Conservation (phyloP, 2,329 filamentous ascomycete species). For the Grosmannia clavigera region DNA sequence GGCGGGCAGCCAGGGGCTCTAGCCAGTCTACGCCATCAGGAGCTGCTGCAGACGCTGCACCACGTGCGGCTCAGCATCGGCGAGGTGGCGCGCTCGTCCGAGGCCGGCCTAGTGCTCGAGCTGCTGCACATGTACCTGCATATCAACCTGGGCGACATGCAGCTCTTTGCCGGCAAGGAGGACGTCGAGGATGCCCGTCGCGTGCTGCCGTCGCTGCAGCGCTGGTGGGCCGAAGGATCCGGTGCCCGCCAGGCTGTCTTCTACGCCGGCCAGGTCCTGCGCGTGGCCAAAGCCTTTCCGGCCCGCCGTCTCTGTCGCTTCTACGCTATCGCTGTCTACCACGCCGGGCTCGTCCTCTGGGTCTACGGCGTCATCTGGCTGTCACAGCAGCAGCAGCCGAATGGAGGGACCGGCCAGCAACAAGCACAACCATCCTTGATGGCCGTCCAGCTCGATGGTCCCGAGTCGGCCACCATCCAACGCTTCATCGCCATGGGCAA, state of each 20-base stretch:
- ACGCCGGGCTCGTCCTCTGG: constrained; percentile 57
- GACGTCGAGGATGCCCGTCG: constrained; percentile 50
- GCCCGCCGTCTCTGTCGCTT: constrained; percentile 48
- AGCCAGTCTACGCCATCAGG: constrained; percentile 35
- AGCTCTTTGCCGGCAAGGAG: constrained; percentile 54
- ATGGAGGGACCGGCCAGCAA: neutral
- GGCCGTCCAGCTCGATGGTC: neutral
- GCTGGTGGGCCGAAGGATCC: constrained; percentile 9
- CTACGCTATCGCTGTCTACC: constrained; percentile 55
- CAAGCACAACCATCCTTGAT: neutral
- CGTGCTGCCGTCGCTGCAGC: constrained; percentile 8
- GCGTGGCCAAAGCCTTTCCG: constrained; percentile 18
- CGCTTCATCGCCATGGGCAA: constrained; percentile 45
- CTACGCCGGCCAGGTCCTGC: constrained; percentile 12
- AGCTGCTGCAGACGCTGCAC: constrained; percentile 46
- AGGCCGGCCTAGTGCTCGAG: constrained; percentile 32
- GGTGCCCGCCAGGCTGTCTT: constrained; percentile 10
- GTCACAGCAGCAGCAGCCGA: neutral
- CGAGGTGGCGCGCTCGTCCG: neutral
- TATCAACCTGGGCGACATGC: constrained; percentile 51
- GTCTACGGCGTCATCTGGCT: constrained; percentile 45
- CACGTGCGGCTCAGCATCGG: constrained; percentile 21
- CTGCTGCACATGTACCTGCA: constrained; percentile 52
- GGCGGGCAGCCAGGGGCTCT: too few relatives aligned
- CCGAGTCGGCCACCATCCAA: constrained; percentile 13